Evolutionary conservation across 2,329 filamentous ascomycete species (phyloP).

Genomic region (Cercospora canescens): DNA sequence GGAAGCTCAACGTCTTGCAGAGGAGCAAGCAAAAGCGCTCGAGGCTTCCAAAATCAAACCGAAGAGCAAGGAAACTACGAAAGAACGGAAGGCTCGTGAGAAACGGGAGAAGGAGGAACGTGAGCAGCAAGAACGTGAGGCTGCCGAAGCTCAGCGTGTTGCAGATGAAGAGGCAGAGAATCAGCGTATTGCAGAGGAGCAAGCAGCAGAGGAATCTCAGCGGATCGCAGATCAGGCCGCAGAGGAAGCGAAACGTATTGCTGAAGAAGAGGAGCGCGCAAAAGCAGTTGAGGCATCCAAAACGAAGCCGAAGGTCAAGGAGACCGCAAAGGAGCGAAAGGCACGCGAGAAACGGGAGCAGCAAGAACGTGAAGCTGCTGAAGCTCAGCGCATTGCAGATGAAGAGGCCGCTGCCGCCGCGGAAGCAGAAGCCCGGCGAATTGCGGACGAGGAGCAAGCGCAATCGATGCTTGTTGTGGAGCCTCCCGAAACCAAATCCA

Average conservation of each 20-base stretch:
- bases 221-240: not conserved
- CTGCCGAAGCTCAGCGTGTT: slow-evolving; percentile 32
- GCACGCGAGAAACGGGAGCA: slow-evolving; percentile 46
- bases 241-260: too few species aligned
- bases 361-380: slow-evolving; percentile 42
- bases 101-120: slow-evolving; percentile 47
- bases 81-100: slow-evolving; percentile 38
- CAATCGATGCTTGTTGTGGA: too few species aligned
- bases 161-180: slow-evolving; percentile 28
- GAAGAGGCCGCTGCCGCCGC: slow-evolving; percentile 40
- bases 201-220: not conserved
- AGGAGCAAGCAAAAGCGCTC: not conserved
- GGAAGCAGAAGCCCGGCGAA: slow-evolving; percentile 32
- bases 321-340: slow-evolving; percentile 37
- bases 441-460: slow-evolving; percentile 31
- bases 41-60: not conserved
- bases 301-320: too few species aligned
- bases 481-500: too few species aligned
- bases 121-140: slow-evolving; percentile 38
- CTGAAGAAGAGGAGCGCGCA: too few species aligned
- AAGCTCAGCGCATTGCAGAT: slow-evolving; percentile 16
- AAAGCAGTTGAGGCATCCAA: too few species aligned
- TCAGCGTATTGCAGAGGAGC: too few species aligned
- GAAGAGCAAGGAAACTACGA: not conserved
- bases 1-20: not conserved